Base-by-base conservation (phyloP, 768 basidiomycete species). In the Phlebiopsis flavidoalba region DNA sequence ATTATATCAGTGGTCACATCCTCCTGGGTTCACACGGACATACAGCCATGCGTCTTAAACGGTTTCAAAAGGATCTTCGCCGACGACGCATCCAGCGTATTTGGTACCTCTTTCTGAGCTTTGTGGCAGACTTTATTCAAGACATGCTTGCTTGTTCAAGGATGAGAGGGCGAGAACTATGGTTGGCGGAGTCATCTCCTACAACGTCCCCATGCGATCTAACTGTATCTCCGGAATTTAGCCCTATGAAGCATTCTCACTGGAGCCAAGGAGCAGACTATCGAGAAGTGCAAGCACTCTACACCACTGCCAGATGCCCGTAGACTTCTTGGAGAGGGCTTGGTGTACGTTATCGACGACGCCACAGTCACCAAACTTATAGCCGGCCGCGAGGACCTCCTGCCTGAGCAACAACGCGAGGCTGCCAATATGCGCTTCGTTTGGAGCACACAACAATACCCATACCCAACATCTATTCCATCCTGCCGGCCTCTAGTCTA, bases 381-480 rank as follows among this genome's bases (percentile, higher is more conserved):
- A 7, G 1, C 1, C 4, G 51, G 33, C 21, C 4, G 1, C n/a
- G 3, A 3, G 17, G 15, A 35, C 51, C 19, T 31, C 26, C 26
- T 17, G 2, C 24, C 11, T 3, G 51, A 52, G 22, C 17, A 14
- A 17, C 26, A 26, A 2, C 17, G 21, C 49, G 60, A 61, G 53
- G 53, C 54, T 1, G 1, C 24, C 1, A 24, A 26, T 8, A 61
- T 61, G 46, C 33, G 46, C 5, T 22, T 24, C 19, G 51, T 54
- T 8, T 8, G 8, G 35, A 35, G 21, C 52, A 50, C 1, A 67
- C 66, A 5, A 60, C 62, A 1, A 65, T 65, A 1, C 64, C 64
- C n/a, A 55, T 65, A n/a, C 66, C 66, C 2, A 60, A 63, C 33
- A 54, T 65, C 3, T 56, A 60, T 15, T 60, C 57, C 12, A 57